Percentiles rank a stretch among this genome's conserved stretches.
Conservation (phyloP, 352 stramenopile genomes). For the Pythium brachiatum region DNA sequence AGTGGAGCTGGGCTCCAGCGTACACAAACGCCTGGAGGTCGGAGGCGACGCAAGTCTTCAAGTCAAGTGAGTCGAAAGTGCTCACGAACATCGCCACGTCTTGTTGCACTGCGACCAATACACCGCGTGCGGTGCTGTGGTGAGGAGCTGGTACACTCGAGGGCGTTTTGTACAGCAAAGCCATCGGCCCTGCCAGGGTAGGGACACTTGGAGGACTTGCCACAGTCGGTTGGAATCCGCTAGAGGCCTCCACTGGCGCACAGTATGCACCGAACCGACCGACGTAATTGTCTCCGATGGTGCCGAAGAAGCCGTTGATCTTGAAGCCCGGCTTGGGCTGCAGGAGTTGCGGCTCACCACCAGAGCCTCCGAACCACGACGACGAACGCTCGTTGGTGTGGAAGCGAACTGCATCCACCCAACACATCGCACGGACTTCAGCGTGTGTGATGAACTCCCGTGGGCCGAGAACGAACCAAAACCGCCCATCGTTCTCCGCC, state of each 20-base stretch:
- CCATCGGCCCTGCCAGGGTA: not conserved
- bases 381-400: conserved; percentile 50
- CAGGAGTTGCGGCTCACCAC: conserved; percentile 42
- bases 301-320: conserved; percentile 54
- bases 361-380: conserved; percentile 55
- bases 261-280: conserved; percentile 48
- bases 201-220: not conserved
- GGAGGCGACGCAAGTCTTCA: not conserved
- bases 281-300: conserved; percentile 44
- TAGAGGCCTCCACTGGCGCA: conserved; percentile 7
- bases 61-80: conserved; percentile 10
- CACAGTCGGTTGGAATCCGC: not conserved
- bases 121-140: conserved; percentile 9
- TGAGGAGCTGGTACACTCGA: not conserved
- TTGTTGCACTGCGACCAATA: conserved; percentile 25
- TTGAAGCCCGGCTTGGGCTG: conserved; percentile 35
- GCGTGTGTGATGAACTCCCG: conserved; percentile 51
- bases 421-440: conserved; percentile 55
- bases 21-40: conserved; percentile 21
- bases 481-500: not conserved
- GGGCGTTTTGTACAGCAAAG: not conserved
- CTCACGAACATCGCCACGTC: conserved; percentile 17
- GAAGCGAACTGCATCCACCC: conserved; percentile 63
- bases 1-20: conserved; percentile 34
- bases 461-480: conserved; percentile 40